Evolutionary conservation across 1,284 basidiomycete species (phyloP).

Genomic region (Ganoderma lucidum): DNA sequence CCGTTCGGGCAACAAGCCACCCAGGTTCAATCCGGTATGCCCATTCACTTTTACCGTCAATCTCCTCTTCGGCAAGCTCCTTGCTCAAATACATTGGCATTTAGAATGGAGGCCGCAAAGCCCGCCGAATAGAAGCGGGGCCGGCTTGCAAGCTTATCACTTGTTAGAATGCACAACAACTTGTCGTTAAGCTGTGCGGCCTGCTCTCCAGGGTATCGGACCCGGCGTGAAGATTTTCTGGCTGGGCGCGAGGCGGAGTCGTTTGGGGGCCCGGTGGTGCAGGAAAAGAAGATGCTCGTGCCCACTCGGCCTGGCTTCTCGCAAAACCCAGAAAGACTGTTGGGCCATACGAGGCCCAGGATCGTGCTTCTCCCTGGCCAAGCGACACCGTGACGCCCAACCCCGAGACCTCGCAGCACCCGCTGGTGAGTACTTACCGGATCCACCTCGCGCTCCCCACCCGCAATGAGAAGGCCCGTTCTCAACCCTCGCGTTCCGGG

Average conservation of each 20-base stretch:
- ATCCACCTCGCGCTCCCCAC: background rate
- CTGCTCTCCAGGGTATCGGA: background rate
- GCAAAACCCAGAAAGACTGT: background rate
- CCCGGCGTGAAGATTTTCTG: constrained; percentile 1
- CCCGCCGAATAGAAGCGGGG: background rate
- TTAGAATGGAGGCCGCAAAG: background rate
- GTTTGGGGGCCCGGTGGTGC: background rate
- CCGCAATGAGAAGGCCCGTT: background rate
- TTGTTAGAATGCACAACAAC: background rate
- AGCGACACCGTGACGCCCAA: constrained; percentile 2
- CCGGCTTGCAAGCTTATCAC: background rate
- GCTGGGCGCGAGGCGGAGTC: background rate
- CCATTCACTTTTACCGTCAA: constrained; percentile 3
- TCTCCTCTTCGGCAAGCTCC: background rate
- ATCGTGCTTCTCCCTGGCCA: background rate
- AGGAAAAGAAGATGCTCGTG: constrained; percentile 2
- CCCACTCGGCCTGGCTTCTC: background rate
- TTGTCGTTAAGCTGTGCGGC: background rate
- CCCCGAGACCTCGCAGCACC: background rate
- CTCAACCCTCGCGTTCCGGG: constrained; percentile 12
- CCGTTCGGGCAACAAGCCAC: constrained; percentile 23
- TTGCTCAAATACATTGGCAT: constrained; percentile 7
- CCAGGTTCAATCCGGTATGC: constrained; percentile 16
- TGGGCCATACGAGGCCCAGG: constrained; percentile 6
- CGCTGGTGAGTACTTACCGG: constrained; percentile 19